Conservation (phyloP, 805 yeast species). For the Osmozyma mogii region DNA sequence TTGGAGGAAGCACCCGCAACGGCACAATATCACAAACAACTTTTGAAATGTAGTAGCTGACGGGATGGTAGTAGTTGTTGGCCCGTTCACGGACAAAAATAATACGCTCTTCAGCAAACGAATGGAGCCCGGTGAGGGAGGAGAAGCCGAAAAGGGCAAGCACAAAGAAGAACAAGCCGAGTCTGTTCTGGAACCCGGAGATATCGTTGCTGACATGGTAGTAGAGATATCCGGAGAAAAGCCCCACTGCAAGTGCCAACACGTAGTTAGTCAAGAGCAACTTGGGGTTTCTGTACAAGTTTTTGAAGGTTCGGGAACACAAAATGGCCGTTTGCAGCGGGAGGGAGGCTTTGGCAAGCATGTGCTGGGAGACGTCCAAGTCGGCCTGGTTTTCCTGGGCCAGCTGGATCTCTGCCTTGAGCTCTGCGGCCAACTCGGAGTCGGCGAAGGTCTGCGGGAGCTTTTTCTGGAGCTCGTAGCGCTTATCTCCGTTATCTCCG, state of each 20-base stretch:
- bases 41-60: slow-evolving; percentile 78
- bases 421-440: slow-evolving; percentile 33
- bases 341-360: slow-evolving; percentile 47
- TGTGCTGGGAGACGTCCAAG: slow-evolving; percentile 23
- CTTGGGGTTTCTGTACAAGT: slow-evolving; percentile 86
- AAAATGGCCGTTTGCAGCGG: slow-evolving; percentile 62
- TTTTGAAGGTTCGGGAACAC: slow-evolving; percentile 83
- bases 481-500: slow-evolving; percentile 14
- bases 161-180: slow-evolving; percentile 88
- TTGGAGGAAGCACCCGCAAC: slow-evolving; percentile 85
- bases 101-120: slow-evolving; percentile 81
- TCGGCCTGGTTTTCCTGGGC: slow-evolving; percentile 17
- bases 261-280: slow-evolving; percentile 79
- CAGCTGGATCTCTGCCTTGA: slow-evolving; percentile 29
- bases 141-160: slow-evolving; percentile 91
- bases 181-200: slow-evolving; percentile 91
- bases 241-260: slow-evolving; percentile 66
- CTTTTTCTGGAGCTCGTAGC: slow-evolving; percentile 15
- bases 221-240: slow-evolving; percentile 80
- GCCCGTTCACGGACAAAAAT: slow-evolving; percentile 91
- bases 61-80: slow-evolving; percentile 85
- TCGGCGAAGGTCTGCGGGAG: slow-evolving; percentile 29
- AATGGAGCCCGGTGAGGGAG: slow-evolving; percentile 82
- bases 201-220: slow-evolving; percentile 81
- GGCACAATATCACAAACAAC: slow-evolving; percentile 90